Percentiles rank a stretch among this genome's conserved stretches.
Conservation (phyloP, 1,139 yeast genomes). For the Barnettozyma hawaiiensis region DNA sequence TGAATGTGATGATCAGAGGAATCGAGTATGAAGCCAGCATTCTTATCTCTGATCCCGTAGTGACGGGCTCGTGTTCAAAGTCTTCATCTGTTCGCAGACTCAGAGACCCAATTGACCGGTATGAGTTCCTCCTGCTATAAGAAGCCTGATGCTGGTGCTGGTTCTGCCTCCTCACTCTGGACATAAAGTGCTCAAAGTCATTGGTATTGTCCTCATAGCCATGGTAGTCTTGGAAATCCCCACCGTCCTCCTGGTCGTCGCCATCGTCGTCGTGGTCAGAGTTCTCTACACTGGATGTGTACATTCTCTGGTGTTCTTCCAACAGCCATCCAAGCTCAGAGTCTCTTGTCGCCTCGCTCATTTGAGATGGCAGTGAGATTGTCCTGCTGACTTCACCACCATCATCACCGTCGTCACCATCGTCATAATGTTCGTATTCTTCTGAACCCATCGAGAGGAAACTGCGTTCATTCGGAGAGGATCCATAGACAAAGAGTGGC, state of each 20-base stretch:
- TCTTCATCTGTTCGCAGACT: constrained; percentile 32
- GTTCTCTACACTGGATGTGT: constrained; percentile 35
- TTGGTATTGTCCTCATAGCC: constrained; percentile 35
- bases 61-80: constrained; percentile 42
- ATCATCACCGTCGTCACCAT: constrained; percentile 40
- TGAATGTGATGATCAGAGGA: constrained; percentile 62
- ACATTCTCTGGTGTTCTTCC: constrained; percentile 62
- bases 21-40: constrained; percentile 50
- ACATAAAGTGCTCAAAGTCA: constrained; percentile 26
- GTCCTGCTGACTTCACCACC: constrained; percentile 39
- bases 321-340: constrained; percentile 50
- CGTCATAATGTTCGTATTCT: constrained; percentile 31
- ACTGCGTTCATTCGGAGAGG: constrained; percentile 51
- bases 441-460: constrained; percentile 45
- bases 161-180: constrained; percentile 26
- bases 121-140: constrained; percentile 29
- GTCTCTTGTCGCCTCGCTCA: constrained; percentile 47
- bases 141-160: constrained; percentile 14
- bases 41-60: constrained; percentile 39
- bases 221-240: constrained; percentile 27
- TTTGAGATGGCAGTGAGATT: constrained; percentile 57
- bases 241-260: constrained; percentile 12
- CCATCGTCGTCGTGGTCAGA: constrained; percentile 17
- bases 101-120: constrained; percentile 27
- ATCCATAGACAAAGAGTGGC: constrained; percentile 60